phyloP scores from a whole-genome alignment of 2,329 filamentous ascomycete genomes.

The Volutella citrinella region DNA sequence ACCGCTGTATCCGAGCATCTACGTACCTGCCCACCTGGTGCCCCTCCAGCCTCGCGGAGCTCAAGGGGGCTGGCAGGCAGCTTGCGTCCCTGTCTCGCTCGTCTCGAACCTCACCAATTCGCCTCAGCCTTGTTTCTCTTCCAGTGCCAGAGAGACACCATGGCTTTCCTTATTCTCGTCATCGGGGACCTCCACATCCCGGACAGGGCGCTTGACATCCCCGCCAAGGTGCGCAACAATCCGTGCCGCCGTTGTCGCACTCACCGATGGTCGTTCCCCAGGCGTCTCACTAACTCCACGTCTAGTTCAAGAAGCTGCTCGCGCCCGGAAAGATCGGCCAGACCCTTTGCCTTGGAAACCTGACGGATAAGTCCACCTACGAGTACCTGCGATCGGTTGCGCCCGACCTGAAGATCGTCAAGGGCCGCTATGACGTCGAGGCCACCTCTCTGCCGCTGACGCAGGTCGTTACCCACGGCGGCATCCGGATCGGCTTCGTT shows the following conservation, averaged over 20 bases:
- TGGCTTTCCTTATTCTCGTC: conserved; percentile 86
- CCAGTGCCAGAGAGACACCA: conserved; percentile 45
- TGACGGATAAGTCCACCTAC: conserved; percentile 77
- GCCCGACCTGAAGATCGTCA: conserved; percentile 69
- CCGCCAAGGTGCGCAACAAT: conserved; percentile 65
- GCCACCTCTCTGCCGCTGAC: conserved; percentile 63
- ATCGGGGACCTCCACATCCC: conserved; percentile 94
- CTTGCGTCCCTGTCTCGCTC: conserved; percentile 17
- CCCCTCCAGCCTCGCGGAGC: conserved; percentile 27
- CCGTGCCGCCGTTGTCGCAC: not conserved
- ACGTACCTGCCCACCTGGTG: conserved; percentile 20
- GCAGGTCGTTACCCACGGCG: conserved; percentile 64
- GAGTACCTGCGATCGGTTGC: conserved; percentile 75
- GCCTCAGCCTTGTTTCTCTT: conserved; percentile 19
- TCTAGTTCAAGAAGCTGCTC: conserved; percentile 80
- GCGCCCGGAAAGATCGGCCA: conserved; percentile 81
- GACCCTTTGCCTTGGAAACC: conserved; percentile 75
- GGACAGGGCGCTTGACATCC: conserved; percentile 86
- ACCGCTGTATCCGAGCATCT: conserved; percentile 29
- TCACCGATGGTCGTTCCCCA: conserved; percentile 7
- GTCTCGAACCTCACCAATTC: conserved; percentile 16
- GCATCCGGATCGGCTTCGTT: conserved; percentile 63
- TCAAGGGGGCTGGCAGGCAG: conserved; percentile 23
- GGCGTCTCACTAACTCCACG: conserved; percentile 20
- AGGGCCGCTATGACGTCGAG: conserved; percentile 65